Percentiles rank a stretch among this genome's conserved stretches.
Conservation (phyloP, 2,329 filamentous ascomycete species). For the Aspergillus alliaceus region DNA sequence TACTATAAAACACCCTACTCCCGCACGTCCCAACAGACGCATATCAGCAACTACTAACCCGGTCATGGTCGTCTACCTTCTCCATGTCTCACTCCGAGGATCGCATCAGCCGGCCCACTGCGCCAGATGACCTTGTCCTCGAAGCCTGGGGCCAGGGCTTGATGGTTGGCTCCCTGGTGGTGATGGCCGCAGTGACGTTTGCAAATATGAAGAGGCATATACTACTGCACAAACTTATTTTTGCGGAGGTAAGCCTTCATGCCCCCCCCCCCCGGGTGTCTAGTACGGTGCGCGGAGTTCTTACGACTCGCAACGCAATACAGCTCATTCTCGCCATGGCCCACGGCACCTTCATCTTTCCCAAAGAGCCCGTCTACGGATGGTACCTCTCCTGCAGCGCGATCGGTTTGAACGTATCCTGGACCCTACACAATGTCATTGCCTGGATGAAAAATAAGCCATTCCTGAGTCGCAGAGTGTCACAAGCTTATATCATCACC, state of each 20-base stretch:
- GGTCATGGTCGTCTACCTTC: not conserved
- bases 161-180: slow-evolving; percentile 50
- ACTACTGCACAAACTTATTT: slow-evolving; percentile 53
- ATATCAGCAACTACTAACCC: not conserved
- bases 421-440: slow-evolving; percentile 65
- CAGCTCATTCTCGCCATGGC: slow-evolving; percentile 57
- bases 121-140: slow-evolving; percentile 38
- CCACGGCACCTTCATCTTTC: slow-evolving; percentile 62
- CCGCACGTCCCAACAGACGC: too few relatives aligned
- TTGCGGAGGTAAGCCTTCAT: slow-evolving; percentile 53
- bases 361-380: slow-evolving; percentile 55
- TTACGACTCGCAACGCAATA: not conserved
- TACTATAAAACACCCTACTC: too few relatives aligned
- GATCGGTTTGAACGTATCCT: slow-evolving; percentile 62
- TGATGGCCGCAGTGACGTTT: slow-evolving; percentile 51
- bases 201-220: slow-evolving; percentile 51
- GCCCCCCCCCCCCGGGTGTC: too few relatives aligned
- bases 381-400: slow-evolving; percentile 65
- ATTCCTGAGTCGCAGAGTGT: slow-evolving; percentile 54
- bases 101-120: slow-evolving; percentile 21
- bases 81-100: slow-evolving; percentile 12
- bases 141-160: slow-evolving; percentile 52
- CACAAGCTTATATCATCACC: slow-evolving; percentile 58
- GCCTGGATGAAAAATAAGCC: slow-evolving; percentile 67
- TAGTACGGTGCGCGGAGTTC: not conserved